Conservation (phyloP, 1,284 basidiomycete genomes). For the Trametes versicolor region DNA sequence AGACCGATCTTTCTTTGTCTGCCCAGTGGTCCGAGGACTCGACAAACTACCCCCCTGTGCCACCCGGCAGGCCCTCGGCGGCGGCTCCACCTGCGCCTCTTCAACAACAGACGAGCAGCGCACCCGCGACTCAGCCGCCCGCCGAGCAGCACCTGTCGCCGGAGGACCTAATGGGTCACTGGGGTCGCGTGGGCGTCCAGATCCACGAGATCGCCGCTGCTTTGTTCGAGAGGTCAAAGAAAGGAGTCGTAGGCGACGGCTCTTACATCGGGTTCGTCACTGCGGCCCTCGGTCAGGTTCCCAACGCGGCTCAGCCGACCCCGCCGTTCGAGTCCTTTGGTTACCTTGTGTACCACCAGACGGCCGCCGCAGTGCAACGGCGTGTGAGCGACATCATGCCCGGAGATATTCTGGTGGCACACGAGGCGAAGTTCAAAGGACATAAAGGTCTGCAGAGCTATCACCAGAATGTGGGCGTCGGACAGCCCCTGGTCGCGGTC, state of each 20-base stretch:
- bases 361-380: slow-evolving; percentile 71
- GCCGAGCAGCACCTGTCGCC: slow-evolving; percentile 52
- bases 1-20: slow-evolving; percentile 52
- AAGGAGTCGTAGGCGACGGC: slow-evolving; percentile 83
- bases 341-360: slow-evolving; percentile 80
- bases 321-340: slow-evolving; percentile 63
- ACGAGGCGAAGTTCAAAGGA: slow-evolving; percentile 87
- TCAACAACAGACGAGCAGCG: slow-evolving; percentile 16
- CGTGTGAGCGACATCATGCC: slow-evolving; percentile 84
- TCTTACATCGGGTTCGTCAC: slow-evolving; percentile 82
- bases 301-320: slow-evolving; percentile 55
- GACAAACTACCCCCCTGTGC: slow-evolving; percentile 46
- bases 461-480: slow-evolving; percentile 64
- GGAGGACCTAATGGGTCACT: slow-evolving; percentile 76
- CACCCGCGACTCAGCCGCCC: slow-evolving; percentile 23
- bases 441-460: slow-evolving; percentile 86
- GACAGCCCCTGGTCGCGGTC: slow-evolving; percentile 77
- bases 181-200: slow-evolving; percentile 78
- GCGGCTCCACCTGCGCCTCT: slow-evolving; percentile 12
- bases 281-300: slow-evolving; percentile 69
- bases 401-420: slow-evolving; percentile 83
- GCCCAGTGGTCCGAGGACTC: slow-evolving; percentile 58
- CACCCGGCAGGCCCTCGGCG: slow-evolving; percentile 29
- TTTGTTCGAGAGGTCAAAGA: slow-evolving; percentile 80
- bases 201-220: slow-evolving; percentile 75